These are phyloP conservation scores for Holtermanniella nyarrowii DNA, from an alignment of 768 basidiomycete genomes.

Conservation along the genomic window DNA sequence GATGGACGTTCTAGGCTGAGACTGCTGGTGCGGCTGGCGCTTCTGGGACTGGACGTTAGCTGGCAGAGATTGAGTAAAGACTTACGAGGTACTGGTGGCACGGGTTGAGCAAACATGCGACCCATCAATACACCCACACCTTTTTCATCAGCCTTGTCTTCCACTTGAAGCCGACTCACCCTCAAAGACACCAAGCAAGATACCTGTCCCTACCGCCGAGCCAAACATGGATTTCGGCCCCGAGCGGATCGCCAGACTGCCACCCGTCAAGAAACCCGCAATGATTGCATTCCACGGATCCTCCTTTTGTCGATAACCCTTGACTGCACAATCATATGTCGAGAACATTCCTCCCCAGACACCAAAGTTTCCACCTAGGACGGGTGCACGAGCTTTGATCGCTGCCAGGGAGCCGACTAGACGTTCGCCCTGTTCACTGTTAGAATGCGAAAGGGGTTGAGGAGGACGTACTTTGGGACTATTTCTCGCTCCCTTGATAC, in stretches of 20 bases:
- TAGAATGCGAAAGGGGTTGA: neutral
- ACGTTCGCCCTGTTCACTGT: constrained; percentile 67
- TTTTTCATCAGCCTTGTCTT: constrained; percentile 51
- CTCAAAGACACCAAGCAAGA: constrained; percentile 61
- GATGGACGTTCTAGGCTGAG: neutral
- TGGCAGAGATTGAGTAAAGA: neutral
- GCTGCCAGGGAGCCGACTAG: constrained; percentile 86
- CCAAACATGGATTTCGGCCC: constrained; percentile 83
- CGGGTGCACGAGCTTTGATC: constrained; percentile 95
- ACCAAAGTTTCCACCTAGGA: constrained; percentile 88
- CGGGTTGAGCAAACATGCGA: constrained; percentile 56
- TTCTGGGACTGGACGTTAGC: neutral
- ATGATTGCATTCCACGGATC: constrained; percentile 99
- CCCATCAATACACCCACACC: constrained; percentile 89
- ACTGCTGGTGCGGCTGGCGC: constrained; percentile 9
- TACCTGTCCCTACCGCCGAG: constrained; percentile 92
- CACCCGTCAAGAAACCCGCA: constrained; percentile 96
- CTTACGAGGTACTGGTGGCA: constrained; percentile 38
- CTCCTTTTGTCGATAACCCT: constrained; percentile 92
- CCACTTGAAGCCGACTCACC: constrained; percentile 15
- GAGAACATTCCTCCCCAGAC: constrained; percentile 85
- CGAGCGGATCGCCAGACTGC: constrained; percentile 84
- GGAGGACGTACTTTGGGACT: constrained; percentile 66
- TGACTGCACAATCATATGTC: constrained; percentile 95
- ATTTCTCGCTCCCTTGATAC: constrained; percentile 94